A percentile compares a stretch with the other conserved stretches of the same genome.
Evolutionary conservation across 192 early-diverging fungal species (phyloP).

Genomic region (Podochytrium sp.): DNA sequence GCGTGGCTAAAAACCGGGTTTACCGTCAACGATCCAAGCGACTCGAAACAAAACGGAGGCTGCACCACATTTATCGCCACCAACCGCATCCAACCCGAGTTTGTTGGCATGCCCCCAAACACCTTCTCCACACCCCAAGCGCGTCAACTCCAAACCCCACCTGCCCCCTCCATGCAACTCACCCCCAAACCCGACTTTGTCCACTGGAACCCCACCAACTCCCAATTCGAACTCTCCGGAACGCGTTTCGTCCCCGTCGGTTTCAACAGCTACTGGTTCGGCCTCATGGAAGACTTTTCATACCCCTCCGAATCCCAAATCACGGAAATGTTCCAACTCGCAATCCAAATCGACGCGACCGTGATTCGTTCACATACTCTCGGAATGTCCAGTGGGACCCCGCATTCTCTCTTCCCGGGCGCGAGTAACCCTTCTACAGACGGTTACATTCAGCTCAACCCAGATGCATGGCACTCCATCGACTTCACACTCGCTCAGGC

Average conservation of each 20-base stretch:
- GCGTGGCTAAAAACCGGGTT: neutral
- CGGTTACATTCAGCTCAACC: neutral
- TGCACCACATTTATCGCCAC: neutral
- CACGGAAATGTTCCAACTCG: neutral
- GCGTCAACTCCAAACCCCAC: neutral
- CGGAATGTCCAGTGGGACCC: neutral
- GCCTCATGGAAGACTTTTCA: neutral
- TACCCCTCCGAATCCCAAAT: neutral
- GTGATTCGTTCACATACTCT: neutral
- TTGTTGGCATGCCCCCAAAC: neutral
- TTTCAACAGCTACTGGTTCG: slow-evolving; percentile 13
- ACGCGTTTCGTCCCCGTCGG: neutral
- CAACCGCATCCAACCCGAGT: neutral
- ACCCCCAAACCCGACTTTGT: neutral
- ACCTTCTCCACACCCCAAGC: neutral
- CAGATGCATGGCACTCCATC: neutral
- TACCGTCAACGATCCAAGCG: neutral
- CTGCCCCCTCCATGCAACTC: neutral
- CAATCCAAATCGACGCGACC: neutral
- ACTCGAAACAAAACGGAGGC: neutral
- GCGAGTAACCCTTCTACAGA: no score
- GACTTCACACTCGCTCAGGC: neutral
- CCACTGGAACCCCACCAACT: neutral
- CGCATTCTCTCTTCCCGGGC: neutral
- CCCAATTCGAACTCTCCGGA: neutral